Base-by-base conservation (phyloP, 1,284 basidiomycete genomes). In the Sporisorium sorghi region DNA sequence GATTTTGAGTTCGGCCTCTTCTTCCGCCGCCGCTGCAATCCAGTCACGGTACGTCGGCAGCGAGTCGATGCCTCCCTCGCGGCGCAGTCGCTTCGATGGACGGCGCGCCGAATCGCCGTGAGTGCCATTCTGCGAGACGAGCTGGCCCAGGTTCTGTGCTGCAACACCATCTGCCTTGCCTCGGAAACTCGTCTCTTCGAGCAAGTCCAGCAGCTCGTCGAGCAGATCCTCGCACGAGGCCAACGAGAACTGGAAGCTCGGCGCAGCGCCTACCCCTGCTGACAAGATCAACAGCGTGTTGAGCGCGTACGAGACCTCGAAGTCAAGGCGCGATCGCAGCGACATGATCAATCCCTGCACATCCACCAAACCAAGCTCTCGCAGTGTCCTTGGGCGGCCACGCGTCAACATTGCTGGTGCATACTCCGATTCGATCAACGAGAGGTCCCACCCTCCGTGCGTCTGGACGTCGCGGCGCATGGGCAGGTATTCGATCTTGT, bases 401-500 rank as follows among this genome's bases (percentile, higher is more conserved):
- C 88, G 88, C 59, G 86, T 88, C 62, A 87, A 88, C 56, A 87
- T 81, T 24, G 87, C 77, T 10, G 86, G 87, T 17, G 86, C 84
- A 40, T 89, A 87, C 77, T 92, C 90, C 15, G 88, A 87, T 74
- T 93, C 90, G 58, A 94, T 85, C n/a, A 86, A 76, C 53, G 89
- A 88, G 21, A 94, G 83, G 83, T 97, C 93, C 80, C 94, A 91
- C 14, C 95, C 95, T 32, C 93, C 94, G 64, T 90, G 87, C 0
- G 90, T 91, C n/a, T 91, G 90, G 28, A 92, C 85, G 60, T 92
- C 90, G 26, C 92, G 90, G 11, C 89, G 89, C 17, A 93, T 86
- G 0, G 96, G 96, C 26, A 92, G 87, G 83, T 98, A 99, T 86
- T 94, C 92, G 76, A 98, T 92, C 85, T 91, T 93, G 79, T 92